Evolutionary conservation across 2,329 filamentous ascomycete species (phyloP), one percentile per base, ranked within the genome.

Genomic region (Apiospora hydei): DNA sequence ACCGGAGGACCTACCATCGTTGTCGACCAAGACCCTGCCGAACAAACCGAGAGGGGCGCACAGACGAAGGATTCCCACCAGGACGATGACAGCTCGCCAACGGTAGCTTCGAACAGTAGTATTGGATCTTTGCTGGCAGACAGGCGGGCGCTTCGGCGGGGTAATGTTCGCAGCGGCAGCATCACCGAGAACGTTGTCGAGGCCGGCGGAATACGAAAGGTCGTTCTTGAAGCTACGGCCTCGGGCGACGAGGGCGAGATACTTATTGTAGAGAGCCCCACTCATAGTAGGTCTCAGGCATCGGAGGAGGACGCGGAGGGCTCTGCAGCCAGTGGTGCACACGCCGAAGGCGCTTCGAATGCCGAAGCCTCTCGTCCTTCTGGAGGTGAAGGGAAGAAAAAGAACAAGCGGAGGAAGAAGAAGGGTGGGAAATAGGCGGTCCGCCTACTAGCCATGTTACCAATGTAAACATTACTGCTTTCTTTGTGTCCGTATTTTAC

Each of bases 131-230:
- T 74, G 13, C 21, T 64, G 57, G 21, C 26, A 61, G 71, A 74
- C 70, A 69, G 69, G 71, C 46, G 61, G 74, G 73, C 47, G 71
- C 21, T 79, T 76, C n/a, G 74, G 73, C 77, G 76, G 70, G 77
- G 87, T 11, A 85, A 86, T 7, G 90, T 91, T 5, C 87, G 92
- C 70, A 93, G 91, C 74, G 93, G 93, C 44, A 93, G 91, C 77
- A 94, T 95, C 75, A 94, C 92, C 0, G 92, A 94, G 80, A 93
- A 92, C 72, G 85, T 93, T n/a, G 85, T 94, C 69, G 91, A 94
- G 76, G 85, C 91, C 6, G 91, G 91, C 73, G 93, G 93, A 1
- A 86, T 94, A 69, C 89, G 89, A 75, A 95, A 95, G 80, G 88
- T 94, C 43, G 88, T 95, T 1, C 85, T 95, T 38, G 91, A 94